Evolutionary conservation across 257 asterid species (phyloP), one percentile per base, ranked within the genome.

Genomic region (Solanum medicagineum): DNA sequence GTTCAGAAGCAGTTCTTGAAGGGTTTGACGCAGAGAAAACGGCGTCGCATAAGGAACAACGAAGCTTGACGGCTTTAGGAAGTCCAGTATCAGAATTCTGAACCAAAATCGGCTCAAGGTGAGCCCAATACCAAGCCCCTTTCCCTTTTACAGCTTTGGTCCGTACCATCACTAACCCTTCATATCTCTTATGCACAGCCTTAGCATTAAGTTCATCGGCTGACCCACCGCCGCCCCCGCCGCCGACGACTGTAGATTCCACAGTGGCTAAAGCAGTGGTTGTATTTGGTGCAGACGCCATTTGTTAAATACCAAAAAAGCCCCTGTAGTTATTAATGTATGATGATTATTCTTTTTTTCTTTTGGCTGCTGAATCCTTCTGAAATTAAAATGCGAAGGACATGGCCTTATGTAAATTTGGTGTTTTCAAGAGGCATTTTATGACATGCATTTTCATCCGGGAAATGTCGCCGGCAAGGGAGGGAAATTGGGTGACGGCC

Each of bases 51-150:
- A 97, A 82, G 9, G 95, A 89, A 89, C 99, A 97, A 51, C 98
- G 77, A 15, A 97, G 98, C 90, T 97, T 97, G 6, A 97, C 98
- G 1, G 99, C 95, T 87, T 95, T 95, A 75, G 99, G 95, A 17
- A 94, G 82, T 42, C 97, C 98, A 13, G 92, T 92, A 51, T 95
- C 98, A 73, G 97, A 85, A 84, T 92, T 91, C 53, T 88, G 93
- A 51, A 95, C 94, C 85, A 97, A 93, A 66, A 95, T 93, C 57
- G 99, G 99, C 87, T 97, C 99, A 14, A 97, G 92, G 90, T 97
- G 98, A 22, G 94, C 93, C 99, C 99, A 97, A 86, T 97, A 97
- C 99, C 99, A 97, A 13, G 99, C 98, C 75, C 99, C 99, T 87
- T 97, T 97, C 1, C 99, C 99, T 86, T 93, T 95, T 26, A 94